A percentile compares a stretch with the other conserved stretches of the same genome.
phyloP scores from a whole-genome alignment of 106 monocot genomes.

The Dendrobium nobile region DNA sequence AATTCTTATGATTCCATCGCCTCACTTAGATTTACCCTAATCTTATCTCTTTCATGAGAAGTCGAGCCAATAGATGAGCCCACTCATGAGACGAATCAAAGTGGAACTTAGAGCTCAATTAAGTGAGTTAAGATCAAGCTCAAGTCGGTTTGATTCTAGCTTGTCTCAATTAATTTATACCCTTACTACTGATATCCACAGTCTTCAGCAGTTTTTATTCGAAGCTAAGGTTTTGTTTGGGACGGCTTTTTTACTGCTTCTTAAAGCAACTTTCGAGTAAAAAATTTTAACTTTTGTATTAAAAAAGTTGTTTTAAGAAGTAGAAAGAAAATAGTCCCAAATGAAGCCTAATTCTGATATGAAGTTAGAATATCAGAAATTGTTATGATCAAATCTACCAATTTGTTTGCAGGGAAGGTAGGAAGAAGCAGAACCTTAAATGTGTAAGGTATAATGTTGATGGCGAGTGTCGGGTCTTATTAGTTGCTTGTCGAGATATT shows the following conservation, averaged over 20 bases:
- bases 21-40: no score
- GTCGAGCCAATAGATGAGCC: conserved; percentile 62
- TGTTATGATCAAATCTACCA: not conserved
- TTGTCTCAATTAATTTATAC: not conserved
- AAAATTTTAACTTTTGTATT: no score
- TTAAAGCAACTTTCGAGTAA: no score
- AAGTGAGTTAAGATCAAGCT: conserved; percentile 82
- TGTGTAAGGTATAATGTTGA: conserved; percentile 76
- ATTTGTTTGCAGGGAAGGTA: conserved; percentile 59
- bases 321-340: not conserved
- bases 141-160: not conserved
- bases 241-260: no score
- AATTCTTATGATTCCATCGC: no score
- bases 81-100: conserved; percentile 73
- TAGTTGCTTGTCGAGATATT: conserved; percentile 88
- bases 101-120: conserved; percentile 73
- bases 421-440: conserved; percentile 79
- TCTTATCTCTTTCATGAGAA: conserved; percentile 18
- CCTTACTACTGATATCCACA: not conserved
- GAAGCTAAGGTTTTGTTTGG: no score
- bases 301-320: no score
- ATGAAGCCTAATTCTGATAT: not conserved
- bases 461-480: conserved; percentile 66
- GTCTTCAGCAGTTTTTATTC: no score
- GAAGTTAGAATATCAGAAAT: not conserved